Percentiles rank a stretch among this genome's conserved stretches.
phyloP scores from a whole-genome alignment of 208 protist species.

The Trypanosomatidae sp. region DNA sequence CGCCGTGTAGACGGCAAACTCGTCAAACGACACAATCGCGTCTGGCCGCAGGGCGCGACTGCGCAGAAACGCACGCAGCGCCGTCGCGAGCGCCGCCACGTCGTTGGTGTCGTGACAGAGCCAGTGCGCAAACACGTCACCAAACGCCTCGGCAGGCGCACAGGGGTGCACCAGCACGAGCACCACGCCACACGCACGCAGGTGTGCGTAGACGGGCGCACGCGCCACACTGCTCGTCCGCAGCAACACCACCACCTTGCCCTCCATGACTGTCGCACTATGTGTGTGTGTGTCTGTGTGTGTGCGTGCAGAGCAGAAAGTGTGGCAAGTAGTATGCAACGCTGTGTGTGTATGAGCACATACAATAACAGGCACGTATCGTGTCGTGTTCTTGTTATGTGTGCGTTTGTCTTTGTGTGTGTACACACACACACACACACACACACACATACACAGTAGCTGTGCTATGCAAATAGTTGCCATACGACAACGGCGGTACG shows the following conservation, averaged over 20 bases:
- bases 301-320: too few species aligned
- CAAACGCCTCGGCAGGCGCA: conserved; percentile 11
- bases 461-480: too few species aligned
- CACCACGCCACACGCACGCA: conserved; percentile 16
- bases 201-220: conserved; percentile 37
- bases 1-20: conserved; percentile 66
- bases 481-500: too few species aligned
- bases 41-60: conserved; percentile 8
- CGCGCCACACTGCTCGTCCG: conserved; percentile 55
- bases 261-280: conserved; percentile 29
- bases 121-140: conserved; percentile 33
- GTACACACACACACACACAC: too few species aligned
- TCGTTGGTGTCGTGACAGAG: conserved; percentile 39
- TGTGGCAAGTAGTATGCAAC: too few species aligned
- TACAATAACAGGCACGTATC: too few species aligned
- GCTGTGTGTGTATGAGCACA: too few species aligned
- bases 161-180: conserved; percentile 45
- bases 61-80: conserved; percentile 14
- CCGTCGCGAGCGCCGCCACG: conserved; percentile 9
- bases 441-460: too few species aligned
- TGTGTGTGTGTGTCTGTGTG: too few species aligned
- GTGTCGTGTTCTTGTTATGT: too few species aligned
- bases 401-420: too few species aligned
- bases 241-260: conserved; percentile 48
- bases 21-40: conserved; percentile 74